A percentile compares a stretch with the other conserved stretches of the same genome.
These are phyloP conservation scores for Capsicum baccatum DNA, from an alignment of 257 asterid genomes.

Conservation along the genomic window DNA sequence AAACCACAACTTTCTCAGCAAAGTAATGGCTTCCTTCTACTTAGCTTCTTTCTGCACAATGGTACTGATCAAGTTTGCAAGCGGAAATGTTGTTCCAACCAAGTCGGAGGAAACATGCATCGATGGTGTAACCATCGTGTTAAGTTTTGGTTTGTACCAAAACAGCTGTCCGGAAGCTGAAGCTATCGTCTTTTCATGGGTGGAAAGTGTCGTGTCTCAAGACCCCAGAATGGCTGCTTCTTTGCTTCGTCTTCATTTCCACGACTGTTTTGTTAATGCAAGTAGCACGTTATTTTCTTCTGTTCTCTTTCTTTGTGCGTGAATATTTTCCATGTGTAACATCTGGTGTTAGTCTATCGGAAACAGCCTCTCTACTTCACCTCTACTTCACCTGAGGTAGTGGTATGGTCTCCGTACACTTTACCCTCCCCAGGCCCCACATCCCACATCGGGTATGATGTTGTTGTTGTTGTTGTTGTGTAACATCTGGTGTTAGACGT, in stretches of 20 bases:
- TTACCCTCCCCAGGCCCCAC: too few species aligned
- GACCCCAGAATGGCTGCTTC: constrained; percentile 95
- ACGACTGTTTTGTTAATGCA: constrained; percentile 90
- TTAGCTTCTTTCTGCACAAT: constrained; percentile 42
- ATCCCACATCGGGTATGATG: too few species aligned
- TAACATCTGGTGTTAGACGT: neutral
- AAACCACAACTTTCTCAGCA: neutral
- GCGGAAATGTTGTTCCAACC: neutral
- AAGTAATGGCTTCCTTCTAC: constrained; percentile 26
- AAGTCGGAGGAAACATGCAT: constrained; percentile 46
- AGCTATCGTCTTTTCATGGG: constrained; percentile 73
- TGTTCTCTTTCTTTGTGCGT: neutral
- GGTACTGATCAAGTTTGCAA: constrained; percentile 37
- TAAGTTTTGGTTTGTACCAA: constrained; percentile 67
- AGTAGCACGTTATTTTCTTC: constrained; percentile 27
- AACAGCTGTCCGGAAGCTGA: constrained; percentile 77
- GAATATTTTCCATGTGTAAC: neutral
- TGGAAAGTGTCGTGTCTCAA: constrained; percentile 64
- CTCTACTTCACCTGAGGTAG: too few species aligned
- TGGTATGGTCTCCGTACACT: too few species aligned
- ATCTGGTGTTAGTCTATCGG: too few species aligned
- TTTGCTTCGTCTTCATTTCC: constrained; percentile 90
- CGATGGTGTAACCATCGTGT: constrained; percentile 42
- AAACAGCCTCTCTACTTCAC: too few species aligned
- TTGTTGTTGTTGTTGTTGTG: too few species aligned